These are phyloP conservation scores for Hortaea sp. DNA, from an alignment of 2,329 filamentous ascomycete genomes.

Conservation along the genomic window DNA sequence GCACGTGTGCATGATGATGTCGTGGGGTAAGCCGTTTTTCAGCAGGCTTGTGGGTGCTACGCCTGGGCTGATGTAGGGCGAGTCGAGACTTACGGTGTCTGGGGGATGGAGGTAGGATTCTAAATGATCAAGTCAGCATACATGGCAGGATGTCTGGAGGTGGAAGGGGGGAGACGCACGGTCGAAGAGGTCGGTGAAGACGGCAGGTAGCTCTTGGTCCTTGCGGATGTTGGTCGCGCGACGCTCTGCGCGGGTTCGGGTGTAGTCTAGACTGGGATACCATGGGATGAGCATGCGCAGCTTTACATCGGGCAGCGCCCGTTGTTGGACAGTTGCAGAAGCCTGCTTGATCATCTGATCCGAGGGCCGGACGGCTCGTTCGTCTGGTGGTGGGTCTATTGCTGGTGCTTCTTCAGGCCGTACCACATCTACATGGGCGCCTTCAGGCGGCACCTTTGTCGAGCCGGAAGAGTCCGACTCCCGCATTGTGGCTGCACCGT, in stretches of 20 bases:
- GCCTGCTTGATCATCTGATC: not conserved
- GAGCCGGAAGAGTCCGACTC: conserved; percentile 9
- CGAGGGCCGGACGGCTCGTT: not conserved
- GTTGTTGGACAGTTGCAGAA: not conserved
- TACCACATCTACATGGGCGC: conserved; percentile 5
- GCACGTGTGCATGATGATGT: conserved; percentile 53
- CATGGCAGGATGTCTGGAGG: too few relatives aligned
- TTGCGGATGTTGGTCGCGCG: conserved; percentile 45
- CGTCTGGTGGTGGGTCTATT: not conserved
- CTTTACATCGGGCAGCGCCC: conserved; percentile 25
- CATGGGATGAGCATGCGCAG: conserved; percentile 50
- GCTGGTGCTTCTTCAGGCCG: conserved; percentile 3
- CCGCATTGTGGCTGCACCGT: conserved; percentile 3
- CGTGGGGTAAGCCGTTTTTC: conserved; percentile 43
- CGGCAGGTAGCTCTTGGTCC: conserved; percentile 40
- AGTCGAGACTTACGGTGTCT: conserved; percentile 38
- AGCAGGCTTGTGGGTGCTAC: conserved; percentile 46
- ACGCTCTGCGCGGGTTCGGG: conserved; percentile 48
- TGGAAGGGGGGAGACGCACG: too few relatives aligned
- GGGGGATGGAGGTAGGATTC: conserved; percentile 37
- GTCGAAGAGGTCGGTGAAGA: conserved; percentile 44
- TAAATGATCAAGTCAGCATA: too few relatives aligned
- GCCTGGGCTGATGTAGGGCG: conserved; percentile 50
- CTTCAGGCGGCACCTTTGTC: conserved; percentile 10
- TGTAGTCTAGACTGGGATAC: conserved; percentile 55